Evolutionary conservation across 306 rosid species (phyloP), one percentile per base, ranked within the genome.

Genomic region (Cucumis hystrix): DNA sequence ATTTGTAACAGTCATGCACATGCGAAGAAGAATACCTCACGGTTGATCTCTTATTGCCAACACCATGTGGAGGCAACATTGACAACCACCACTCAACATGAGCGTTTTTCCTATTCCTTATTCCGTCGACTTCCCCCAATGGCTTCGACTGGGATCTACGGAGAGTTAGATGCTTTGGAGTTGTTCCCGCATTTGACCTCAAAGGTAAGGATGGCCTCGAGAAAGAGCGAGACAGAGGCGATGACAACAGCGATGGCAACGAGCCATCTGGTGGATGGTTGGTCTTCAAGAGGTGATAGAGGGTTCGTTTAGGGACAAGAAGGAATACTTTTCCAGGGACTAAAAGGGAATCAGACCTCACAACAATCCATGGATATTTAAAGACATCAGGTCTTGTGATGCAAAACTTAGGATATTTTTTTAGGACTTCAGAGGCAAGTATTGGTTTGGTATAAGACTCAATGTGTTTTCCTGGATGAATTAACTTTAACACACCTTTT

Each of bases 321-420:
- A 85, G 81, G 69, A 85, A 92, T 14, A 89, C 92, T 76, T 74
- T 78, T 30, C 97, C 92, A 9, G 87, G 87, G 30, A 81, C 76
- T 74, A 90, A 80, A 84, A 87, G 15, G 17, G 92, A 85, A 16
- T 86, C 93, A 4, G 90, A 85, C 49, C 86, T 92, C 5, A 92
- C 83, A 68, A 89, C 91, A 82, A 92, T 84, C 93, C 92, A 90
- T 10, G 97, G 94, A 20, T 28, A 80, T 77, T 85, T 78, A 58
- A 92, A 90, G 9, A 92, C 80, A 74, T 90, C 96, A 6, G 96
- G 87, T 14, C 91, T 82, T 66, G 94, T 87, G 57, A 92, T 67
- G 79, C 83, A 76, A 85, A 89, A 92, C 57, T 92, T 86, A 0
- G 94, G 97, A 76, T 89, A 85, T 69, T 75, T 87, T 35, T 63